Conservation (phyloP, 73 alveolate genomes). For the Paramecium octaurelia region DNA sequence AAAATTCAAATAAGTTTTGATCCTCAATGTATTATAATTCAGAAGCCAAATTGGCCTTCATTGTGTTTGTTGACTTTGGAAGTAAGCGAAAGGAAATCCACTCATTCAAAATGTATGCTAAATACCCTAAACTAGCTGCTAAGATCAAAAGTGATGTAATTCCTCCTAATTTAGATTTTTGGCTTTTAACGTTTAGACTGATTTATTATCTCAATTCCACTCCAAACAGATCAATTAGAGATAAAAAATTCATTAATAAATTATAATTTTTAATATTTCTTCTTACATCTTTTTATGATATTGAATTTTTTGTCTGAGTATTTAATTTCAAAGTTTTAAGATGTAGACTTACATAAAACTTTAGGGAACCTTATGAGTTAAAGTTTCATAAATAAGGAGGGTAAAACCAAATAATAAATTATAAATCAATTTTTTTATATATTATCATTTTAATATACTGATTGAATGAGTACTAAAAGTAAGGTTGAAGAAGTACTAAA, state of each 20-base stretch:
- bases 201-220: neutral
- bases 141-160: neutral
- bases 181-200: neutral
- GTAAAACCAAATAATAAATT: no score
- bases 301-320: no score
- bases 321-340: no score
- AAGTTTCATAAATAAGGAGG: no score
- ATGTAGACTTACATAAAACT: no score
- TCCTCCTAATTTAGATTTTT: slow-evolving; percentile 1
- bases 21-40: neutral
- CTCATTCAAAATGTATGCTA: neutral
- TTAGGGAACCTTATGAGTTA: neutral
- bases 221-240: neutral
- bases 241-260: neutral
- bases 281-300: no score
- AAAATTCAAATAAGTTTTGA: neutral
- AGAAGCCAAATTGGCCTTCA: neutral
- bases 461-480: no score
- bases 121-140: neutral
- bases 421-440: no score
- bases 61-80: neutral
- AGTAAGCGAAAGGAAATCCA: neutral
- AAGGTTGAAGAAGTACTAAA: neutral
- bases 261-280: neutral
- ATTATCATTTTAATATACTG: neutral